Percentiles rank a stretch among this genome's conserved stretches.
Conservation (phyloP, 202 grass and related monocot species). For the Schoenoplectus tabernaemontani region DNA sequence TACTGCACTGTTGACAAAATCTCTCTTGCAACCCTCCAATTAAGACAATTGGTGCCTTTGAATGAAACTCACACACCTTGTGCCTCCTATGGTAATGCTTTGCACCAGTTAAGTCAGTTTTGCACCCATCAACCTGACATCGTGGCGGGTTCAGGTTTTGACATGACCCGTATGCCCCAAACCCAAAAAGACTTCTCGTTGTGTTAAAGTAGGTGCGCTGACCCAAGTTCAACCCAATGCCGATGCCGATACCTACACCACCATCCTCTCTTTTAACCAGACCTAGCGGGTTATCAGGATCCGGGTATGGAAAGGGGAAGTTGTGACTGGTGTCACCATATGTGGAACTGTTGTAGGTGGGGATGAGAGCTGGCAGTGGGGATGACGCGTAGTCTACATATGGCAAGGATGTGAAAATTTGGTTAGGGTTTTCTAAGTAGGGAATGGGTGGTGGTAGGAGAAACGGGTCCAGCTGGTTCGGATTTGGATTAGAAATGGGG, state of each 20-base stretch:
- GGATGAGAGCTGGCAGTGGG: slow-evolving; percentile 5
- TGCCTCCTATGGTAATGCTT: slow-evolving; percentile 97
- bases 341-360: background rate
- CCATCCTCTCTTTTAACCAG: slow-evolving; percentile 60
- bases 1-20: slow-evolving; percentile 98
- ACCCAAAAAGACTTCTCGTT: slow-evolving; percentile 44
- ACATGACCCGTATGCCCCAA: slow-evolving; percentile 41
- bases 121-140: slow-evolving; percentile 89
- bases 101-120: slow-evolving; percentile 66
- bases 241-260: background rate
- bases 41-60: slow-evolving; percentile 71
- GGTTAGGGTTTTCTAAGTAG: slow-evolving; percentile 21
- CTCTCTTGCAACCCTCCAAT: slow-evolving; percentile 66
- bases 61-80: slow-evolving; percentile 96
- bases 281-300: slow-evolving; percentile 13
- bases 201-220: slow-evolving; percentile 76
- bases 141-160: slow-evolving; percentile 53
- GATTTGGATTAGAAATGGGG: slow-evolving; percentile 9
- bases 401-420: slow-evolving; percentile 17
- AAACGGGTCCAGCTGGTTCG: slow-evolving; percentile 19
- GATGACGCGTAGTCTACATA: slow-evolving; percentile 9
- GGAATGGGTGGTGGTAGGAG: slow-evolving; percentile 8
- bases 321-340: background rate
- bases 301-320: slow-evolving; percentile 10
- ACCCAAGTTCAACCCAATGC: slow-evolving; percentile 70